Percentiles rank a stretch among this genome's conserved stretches.
Conservation (phyloP, 2,329 filamentous ascomycete genomes). For the Arthrobotrys conoides region DNA sequence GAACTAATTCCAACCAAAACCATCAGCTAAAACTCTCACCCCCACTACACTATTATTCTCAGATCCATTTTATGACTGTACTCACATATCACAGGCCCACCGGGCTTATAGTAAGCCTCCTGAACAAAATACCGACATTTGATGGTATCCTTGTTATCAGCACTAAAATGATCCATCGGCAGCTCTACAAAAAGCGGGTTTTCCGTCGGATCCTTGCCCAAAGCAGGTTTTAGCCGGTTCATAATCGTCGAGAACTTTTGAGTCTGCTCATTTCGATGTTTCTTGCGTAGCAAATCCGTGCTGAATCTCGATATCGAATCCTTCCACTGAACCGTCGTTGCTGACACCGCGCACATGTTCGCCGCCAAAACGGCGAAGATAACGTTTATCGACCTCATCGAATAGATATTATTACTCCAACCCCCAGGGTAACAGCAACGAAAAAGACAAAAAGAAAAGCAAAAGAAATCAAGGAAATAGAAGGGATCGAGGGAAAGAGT, state of each 20-base stretch:
- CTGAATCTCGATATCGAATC: constrained; percentile 53
- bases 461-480: constrained; percentile 10
- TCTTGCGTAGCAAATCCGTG: constrained; percentile 48
- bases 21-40: neutral
- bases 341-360: constrained; percentile 22
- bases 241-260: constrained; percentile 38
- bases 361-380: constrained; percentile 32
- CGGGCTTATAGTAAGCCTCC: constrained; percentile 62
- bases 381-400: constrained; percentile 46
- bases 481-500: constrained; percentile 6
- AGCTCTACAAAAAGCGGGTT: constrained; percentile 59
- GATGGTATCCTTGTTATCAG: constrained; percentile 56
- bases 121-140: constrained; percentile 63
- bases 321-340: constrained; percentile 49
- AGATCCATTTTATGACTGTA: too few species aligned
- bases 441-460: constrained; percentile 10
- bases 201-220: constrained; percentile 22
- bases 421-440: constrained; percentile 29
- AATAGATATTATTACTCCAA: constrained; percentile 28
- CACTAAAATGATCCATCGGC: constrained; percentile 63
- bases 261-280: constrained; percentile 10
- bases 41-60: too few species aligned
- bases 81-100: constrained; percentile 63
- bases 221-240: constrained; percentile 31
- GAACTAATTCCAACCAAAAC: constrained; percentile 59